Evolutionary conservation across 1,284 basidiomycete genomes (phyloP).

Genomic region (Papiliotrema fonsecae): DNA sequence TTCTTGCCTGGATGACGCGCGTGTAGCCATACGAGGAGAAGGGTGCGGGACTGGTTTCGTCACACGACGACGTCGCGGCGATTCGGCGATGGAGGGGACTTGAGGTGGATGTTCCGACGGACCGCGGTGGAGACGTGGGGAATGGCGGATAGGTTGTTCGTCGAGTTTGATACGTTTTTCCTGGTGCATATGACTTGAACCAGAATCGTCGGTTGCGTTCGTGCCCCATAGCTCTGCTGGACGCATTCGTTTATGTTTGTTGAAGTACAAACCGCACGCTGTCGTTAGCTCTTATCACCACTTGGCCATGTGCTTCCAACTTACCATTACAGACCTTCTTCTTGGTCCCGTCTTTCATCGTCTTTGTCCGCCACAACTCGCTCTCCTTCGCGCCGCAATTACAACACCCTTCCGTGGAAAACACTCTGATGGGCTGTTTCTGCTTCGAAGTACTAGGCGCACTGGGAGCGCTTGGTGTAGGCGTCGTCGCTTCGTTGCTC

Average conservation of each 20-base stretch:
- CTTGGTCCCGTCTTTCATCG: constrained; percentile 32
- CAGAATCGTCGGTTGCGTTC: not conserved
- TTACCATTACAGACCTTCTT: constrained; percentile 44
- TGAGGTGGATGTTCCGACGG: constrained; percentile 1
- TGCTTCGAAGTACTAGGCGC: constrained; percentile 4
- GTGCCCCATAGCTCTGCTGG: constrained; percentile 37
- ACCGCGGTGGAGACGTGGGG: constrained; percentile 7
- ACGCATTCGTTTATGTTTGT: constrained; percentile 42
- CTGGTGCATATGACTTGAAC: not conserved
- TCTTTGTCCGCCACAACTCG: constrained; percentile 38
- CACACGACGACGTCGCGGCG: constrained; percentile 20
- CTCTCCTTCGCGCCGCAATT: constrained; percentile 40
- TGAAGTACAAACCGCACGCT: constrained; percentile 45
- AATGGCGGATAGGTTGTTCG: constrained; percentile 6
- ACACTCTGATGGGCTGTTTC: not conserved
- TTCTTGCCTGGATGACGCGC: constrained; percentile 11
- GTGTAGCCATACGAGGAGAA: constrained; percentile 27
- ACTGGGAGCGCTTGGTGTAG: constrained; percentile 4
- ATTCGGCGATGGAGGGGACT: constrained; percentile 14
- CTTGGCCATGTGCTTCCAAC: constrained; percentile 4
- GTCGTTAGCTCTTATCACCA: constrained; percentile 3
- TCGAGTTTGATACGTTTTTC: constrained; percentile 4
- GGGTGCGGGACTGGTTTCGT: constrained; percentile 15
- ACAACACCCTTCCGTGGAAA: constrained; percentile 25
- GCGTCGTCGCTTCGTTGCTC: not conserved